Conservation (phyloP, 2,329 filamentous ascomycete species). For the Aureobasidium sp. region DNA sequence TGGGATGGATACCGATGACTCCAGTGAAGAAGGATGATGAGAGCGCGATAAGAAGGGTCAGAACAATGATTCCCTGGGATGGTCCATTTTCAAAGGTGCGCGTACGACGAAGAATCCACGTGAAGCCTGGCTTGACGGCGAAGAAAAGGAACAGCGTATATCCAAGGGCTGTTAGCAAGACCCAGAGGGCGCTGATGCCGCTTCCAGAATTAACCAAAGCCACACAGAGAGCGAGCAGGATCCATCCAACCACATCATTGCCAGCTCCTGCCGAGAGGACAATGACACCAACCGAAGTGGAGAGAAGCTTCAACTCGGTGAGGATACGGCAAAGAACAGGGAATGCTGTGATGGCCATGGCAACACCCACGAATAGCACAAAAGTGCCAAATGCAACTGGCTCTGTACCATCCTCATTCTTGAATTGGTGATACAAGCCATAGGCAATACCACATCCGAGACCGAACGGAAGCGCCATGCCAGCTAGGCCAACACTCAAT, state of each 20-base stretch:
- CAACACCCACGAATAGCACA: slow-evolving; percentile 81
- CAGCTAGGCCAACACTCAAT: slow-evolving; percentile 66
- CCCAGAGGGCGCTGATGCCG: slow-evolving; percentile 77
- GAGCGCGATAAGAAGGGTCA: slow-evolving; percentile 74
- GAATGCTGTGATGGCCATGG: slow-evolving; percentile 83
- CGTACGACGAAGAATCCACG: slow-evolving; percentile 65
- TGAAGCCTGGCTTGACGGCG: slow-evolving; percentile 64
- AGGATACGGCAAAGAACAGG: slow-evolving; percentile 91
- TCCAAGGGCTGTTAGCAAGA: slow-evolving; percentile 66
- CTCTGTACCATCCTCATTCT: slow-evolving; percentile 48
- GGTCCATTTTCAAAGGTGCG: slow-evolving; percentile 82
- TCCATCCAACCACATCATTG: slow-evolving; percentile 88
- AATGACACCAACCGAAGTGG: slow-evolving; percentile 78
- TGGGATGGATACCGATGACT: slow-evolving; percentile 87
- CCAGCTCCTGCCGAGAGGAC: slow-evolving; percentile 85
- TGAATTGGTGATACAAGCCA: slow-evolving; percentile 71
- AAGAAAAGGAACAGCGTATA: slow-evolving; percentile 72
- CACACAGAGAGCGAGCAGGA: slow-evolving; percentile 85
- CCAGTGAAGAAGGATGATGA: slow-evolving; percentile 79
- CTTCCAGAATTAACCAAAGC: slow-evolving; percentile 82
- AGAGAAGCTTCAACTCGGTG: slow-evolving; percentile 79
- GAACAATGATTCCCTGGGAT: slow-evolving; percentile 72
- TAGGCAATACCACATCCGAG: slow-evolving; percentile 73
- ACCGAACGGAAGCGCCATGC: slow-evolving; percentile 77
- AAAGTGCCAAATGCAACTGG: slow-evolving; percentile 56